These are phyloP conservation scores for Cutaneotrichosporon cyanovorans DNA, from an alignment of 1,284 basidiomycete species.

Conservation along the genomic window DNA sequence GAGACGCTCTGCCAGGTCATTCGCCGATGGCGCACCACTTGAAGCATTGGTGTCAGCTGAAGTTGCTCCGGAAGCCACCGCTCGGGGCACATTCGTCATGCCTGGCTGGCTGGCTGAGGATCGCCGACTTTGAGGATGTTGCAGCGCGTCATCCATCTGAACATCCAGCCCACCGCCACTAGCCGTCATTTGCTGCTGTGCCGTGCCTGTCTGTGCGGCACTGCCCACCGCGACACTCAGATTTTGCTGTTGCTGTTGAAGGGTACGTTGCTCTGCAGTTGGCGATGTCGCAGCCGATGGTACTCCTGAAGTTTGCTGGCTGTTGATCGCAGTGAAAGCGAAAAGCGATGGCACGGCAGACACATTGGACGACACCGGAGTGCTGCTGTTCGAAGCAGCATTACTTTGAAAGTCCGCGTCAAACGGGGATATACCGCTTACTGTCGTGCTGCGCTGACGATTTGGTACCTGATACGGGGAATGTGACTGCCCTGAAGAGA, in stretches of 20 bases:
- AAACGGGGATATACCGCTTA: constrained; percentile 32
- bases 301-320: constrained; percentile 1
- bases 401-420: background rate
- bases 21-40: constrained; percentile 1
- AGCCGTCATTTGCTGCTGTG: background rate
- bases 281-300: constrained; percentile 3
- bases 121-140: constrained; percentile 13
- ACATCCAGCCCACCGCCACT: constrained; percentile 20
- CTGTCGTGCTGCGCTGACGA: constrained; percentile 37
- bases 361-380: background rate
- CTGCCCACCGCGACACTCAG: no score
- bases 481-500: constrained; percentile 24
- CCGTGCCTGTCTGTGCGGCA: constrained; percentile 6
- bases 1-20: constrained; percentile 12
- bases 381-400: background rate
- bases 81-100: background rate
- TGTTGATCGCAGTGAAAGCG: constrained; percentile 26
- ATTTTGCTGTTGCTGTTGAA: no score
- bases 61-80: constrained; percentile 4
- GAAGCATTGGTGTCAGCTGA: background rate
- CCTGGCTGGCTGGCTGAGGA: constrained; percentile 10
- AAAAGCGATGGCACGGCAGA: constrained; percentile 33
- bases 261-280: constrained; percentile 5
- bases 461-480: constrained; percentile 16
- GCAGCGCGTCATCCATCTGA: constrained; percentile 34